phyloP scores from a whole-genome alignment of 306 rosid species.

The Begonia masoniana region DNA sequence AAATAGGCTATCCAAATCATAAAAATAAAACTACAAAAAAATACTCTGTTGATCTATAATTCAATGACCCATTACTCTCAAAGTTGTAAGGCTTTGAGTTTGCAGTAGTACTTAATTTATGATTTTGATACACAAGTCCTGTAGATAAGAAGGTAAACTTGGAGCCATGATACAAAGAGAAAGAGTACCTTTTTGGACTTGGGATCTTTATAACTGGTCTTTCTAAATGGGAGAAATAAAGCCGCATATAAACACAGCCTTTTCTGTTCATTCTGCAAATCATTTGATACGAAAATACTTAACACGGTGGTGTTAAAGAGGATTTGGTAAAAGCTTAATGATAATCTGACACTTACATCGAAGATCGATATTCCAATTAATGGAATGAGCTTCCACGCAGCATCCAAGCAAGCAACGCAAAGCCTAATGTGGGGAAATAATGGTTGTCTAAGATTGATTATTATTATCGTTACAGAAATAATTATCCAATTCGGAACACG shows the following conservation, averaged over 20 bases:
- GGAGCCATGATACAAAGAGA: background rate
- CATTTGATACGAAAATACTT: constrained; percentile 5
- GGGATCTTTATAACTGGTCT: constrained; percentile 43
- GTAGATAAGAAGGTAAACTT: too few species aligned
- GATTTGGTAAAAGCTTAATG: too few species aligned
- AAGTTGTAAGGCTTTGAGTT: too few species aligned
- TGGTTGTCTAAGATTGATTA: background rate
- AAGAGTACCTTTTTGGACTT: constrained; percentile 54
- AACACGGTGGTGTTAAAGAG: too few species aligned
- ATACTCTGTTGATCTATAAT: too few species aligned
- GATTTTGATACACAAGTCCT: too few species aligned
- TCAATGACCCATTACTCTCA: too few species aligned
- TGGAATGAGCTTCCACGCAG: constrained; percentile 52
- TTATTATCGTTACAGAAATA: background rate
- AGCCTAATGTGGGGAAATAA: constrained; percentile 18
- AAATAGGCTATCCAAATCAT: too few species aligned
- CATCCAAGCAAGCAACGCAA: constrained; percentile 47
- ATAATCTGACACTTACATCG: constrained; percentile 35
- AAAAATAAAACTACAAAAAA: too few species aligned
- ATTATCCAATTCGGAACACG: background rate
- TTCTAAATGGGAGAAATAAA: constrained; percentile 63
- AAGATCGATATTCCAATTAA: constrained; percentile 41
- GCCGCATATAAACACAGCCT: constrained; percentile 65
- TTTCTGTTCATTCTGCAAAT: constrained; percentile 60
- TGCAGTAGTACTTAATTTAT: too few species aligned